A percentile compares a stretch with the other conserved stretches of the same genome.
phyloP scores from a whole-genome alignment of 1,139 yeast genomes.

The Blastobotrys persicus region DNA sequence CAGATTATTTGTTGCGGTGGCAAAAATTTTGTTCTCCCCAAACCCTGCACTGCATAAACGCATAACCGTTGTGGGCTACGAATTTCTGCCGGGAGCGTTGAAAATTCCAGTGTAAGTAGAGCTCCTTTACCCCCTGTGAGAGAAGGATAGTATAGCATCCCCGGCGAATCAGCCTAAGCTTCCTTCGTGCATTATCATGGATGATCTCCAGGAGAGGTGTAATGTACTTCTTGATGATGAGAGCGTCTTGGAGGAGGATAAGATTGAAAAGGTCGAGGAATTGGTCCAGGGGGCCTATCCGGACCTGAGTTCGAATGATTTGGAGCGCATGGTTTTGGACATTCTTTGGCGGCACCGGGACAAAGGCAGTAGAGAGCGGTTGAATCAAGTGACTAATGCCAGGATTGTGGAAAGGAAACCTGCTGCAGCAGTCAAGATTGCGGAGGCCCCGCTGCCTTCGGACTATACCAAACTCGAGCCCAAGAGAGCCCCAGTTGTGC shows the following conservation, averaged over 20 bases:
- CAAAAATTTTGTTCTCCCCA: not conserved
- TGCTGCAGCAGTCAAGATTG: not conserved
- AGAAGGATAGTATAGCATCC: too few relatives aligned
- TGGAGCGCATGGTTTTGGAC: constrained; percentile 39
- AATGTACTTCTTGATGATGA: constrained; percentile 35
- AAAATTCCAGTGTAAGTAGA: not conserved
- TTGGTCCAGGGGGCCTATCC: constrained; percentile 30
- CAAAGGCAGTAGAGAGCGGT: constrained; percentile 16
- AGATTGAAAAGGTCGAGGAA: constrained; percentile 39
- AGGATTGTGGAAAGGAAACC: constrained; percentile 9
- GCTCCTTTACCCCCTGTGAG: not conserved
- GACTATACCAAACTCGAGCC: constrained; percentile 23
- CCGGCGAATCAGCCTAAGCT: not conserved
- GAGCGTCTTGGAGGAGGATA: constrained; percentile 39
- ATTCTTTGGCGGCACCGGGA: constrained; percentile 44
- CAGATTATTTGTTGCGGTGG: not conserved
- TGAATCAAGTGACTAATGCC: not conserved
- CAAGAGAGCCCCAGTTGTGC: not conserved
- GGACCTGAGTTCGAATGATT: constrained; percentile 20
- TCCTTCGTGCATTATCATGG: constrained; percentile 10
- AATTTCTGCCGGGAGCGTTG: not conserved
- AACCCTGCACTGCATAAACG: not conserved
- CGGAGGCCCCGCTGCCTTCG: constrained; percentile 18
- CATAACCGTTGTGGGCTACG: not conserved
- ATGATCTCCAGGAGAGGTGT: constrained; percentile 33